These are phyloP conservation scores for Angomonas desouzai DNA, from an alignment of 208 protist species.

Conservation along the genomic window DNA sequence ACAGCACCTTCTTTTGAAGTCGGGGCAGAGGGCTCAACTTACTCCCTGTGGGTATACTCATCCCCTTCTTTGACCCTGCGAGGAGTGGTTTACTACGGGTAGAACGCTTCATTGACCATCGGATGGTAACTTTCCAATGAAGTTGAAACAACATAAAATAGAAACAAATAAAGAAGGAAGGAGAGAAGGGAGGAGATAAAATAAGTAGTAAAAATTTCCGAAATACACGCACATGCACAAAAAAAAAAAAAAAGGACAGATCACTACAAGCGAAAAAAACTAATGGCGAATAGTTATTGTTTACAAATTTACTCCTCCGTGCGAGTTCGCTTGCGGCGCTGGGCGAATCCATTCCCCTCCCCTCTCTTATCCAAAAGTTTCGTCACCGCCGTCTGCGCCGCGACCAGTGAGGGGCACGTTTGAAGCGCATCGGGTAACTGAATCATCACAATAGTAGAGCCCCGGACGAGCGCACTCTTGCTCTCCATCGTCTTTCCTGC, in stretches of 20 bases:
- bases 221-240: too few species aligned
- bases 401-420: slow-evolving; percentile 61
- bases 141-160: background rate
- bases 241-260: slow-evolving; percentile 8
- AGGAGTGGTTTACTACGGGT: background rate
- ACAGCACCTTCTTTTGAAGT: too few species aligned
- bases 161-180: background rate
- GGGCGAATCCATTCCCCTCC: slow-evolving; percentile 77
- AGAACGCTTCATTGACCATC: slow-evolving; percentile 1
- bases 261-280: background rate
- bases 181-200: background rate
- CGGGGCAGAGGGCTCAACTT: background rate
- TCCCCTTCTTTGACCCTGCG: background rate
- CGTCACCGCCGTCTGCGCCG: slow-evolving; percentile 44
- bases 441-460: slow-evolving; percentile 90
- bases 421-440: slow-evolving; percentile 89
- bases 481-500: slow-evolving; percentile 57
- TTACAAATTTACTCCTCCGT: background rate
- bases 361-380: slow-evolving; percentile 71
- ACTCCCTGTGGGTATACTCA: background rate
- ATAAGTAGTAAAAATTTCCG: too few species aligned
- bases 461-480: slow-evolving; percentile 82
- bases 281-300: background rate
- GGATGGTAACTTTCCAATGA: background rate
- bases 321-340: background rate